Conservation (phyloP, 352 stramenopile species). For the Globisporangium cylindrosporum region DNA sequence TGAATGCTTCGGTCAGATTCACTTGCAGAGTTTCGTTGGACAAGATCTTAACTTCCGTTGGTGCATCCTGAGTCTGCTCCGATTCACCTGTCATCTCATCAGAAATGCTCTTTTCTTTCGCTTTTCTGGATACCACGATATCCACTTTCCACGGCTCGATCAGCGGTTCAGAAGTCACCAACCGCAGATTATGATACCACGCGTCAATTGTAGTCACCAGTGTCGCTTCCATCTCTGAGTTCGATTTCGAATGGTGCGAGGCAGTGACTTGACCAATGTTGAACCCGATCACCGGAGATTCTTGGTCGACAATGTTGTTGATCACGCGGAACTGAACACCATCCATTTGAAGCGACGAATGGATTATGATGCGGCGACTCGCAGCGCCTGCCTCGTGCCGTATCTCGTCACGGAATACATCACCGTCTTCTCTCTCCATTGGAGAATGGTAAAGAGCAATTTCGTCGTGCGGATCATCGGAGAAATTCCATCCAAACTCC, state of each 20-base stretch:
- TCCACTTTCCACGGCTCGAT: slow-evolving; percentile 77
- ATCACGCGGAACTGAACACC: slow-evolving; percentile 68
- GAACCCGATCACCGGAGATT: slow-evolving; percentile 71
- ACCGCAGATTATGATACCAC: slow-evolving; percentile 83
- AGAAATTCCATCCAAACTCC: slow-evolving; percentile 42
- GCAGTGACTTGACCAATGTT: slow-evolving; percentile 43
- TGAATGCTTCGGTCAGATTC: slow-evolving; percentile 80
- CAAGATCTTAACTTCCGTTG: slow-evolving; percentile 59
- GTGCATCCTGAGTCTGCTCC: slow-evolving; percentile 20
- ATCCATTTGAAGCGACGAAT: slow-evolving; percentile 29
- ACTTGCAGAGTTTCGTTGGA: slow-evolving; percentile 65
- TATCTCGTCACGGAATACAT: slow-evolving; percentile 1
- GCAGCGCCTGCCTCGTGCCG: slow-evolving; percentile 12
- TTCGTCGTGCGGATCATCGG: slow-evolving; percentile 30
- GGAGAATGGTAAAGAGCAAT: slow-evolving; percentile 35
- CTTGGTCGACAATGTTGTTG: slow-evolving; percentile 82
- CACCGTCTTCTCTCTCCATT: slow-evolving; percentile 23
- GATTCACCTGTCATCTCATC: slow-evolving; percentile 13
- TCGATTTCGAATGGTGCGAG: slow-evolving; percentile 28
- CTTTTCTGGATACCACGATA: slow-evolving; percentile 35
- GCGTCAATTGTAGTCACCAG: slow-evolving; percentile 54
- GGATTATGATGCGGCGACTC: slow-evolving; percentile 19
- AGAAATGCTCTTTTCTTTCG: neutral
- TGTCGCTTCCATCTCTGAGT: slow-evolving; percentile 31
- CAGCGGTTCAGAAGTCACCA: slow-evolving; percentile 78